Base-by-base conservation (phyloP, 176 grass and related monocot species). In the Zea mays region DNA sequence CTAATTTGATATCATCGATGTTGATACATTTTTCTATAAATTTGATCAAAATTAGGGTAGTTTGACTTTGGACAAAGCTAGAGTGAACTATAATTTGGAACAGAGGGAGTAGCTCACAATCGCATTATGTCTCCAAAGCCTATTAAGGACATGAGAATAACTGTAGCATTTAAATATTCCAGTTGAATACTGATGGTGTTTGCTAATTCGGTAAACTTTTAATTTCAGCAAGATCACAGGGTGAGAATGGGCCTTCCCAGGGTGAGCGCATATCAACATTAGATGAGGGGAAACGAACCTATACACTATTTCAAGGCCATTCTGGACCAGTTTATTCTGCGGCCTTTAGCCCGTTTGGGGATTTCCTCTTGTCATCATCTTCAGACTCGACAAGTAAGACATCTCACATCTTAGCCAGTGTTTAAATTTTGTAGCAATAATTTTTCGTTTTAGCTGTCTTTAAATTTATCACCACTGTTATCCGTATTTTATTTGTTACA, bases 341-440 rank as follows among this genome's bases (percentile, higher is more conserved):
- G 27, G 27, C 27, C 27, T 27, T 27, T 27, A 27, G 27, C 27
- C 27, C 27, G 73, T 87, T 92, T 82, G 95, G 91, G 55, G 91
- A 98, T 86, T 98, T 88, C 84, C 85, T 98, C 64, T 56, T 98
- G 63, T 94, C 95, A 9, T 88, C 91, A 41, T 98, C 95, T 74
- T 98, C 95, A 85, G 95, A 98, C 35, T 94, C 85, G 19, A 98
- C 95, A 86, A 81, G 95, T 98, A 90, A 90, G 77, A 44, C 27
- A 65, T 74, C 41, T 66, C 10, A 74, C 12, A 35, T 56, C 52
- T 7, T 56, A 56, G 21, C 20, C 56, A 66, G 9, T 71, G n/a
- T 74, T 86, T 61, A 76, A 20, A 5, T 68, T 76, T 86, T 77
- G 14, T 65, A 72, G 27, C 9, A 48, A 52, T 16, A 2, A 27